Conservation (phyloP, 257 asterid species). For the Scutellaria baicalensis region DNA sequence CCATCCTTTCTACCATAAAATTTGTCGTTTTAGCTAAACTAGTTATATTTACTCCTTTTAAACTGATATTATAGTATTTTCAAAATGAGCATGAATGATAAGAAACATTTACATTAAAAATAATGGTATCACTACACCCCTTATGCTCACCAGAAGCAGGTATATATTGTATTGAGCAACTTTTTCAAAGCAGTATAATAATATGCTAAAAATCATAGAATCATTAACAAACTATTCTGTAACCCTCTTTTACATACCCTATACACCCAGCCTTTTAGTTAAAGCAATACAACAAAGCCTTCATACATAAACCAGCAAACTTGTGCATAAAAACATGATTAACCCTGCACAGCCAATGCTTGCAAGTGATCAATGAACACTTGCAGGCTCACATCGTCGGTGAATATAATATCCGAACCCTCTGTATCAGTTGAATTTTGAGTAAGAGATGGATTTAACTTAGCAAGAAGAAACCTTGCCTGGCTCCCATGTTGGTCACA, state of each 20-base stretch:
- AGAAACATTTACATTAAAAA: no score
- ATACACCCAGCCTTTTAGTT: not conserved
- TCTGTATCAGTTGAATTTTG: conserved; percentile 47
- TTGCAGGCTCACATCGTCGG: conserved; percentile 85
- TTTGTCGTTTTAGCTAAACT: no score
- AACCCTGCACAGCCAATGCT: conserved; percentile 87
- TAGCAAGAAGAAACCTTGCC: conserved; percentile 90
- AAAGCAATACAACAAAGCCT: conserved; percentile 14
- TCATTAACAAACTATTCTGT: not conserved
- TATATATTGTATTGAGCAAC: no score
- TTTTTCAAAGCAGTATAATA: no score
- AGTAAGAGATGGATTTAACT: conserved; percentile 84
- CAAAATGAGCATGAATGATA: no score
- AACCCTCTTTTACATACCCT: conserved; percentile 1
- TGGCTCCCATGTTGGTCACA: conserved; percentile 97
- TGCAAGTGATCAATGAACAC: conserved; percentile 80
- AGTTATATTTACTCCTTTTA: no score
- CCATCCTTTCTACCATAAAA: no score
- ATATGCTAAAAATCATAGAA: no score
- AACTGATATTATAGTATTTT: no score
- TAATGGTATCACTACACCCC: no score
- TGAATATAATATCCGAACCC: conserved; percentile 67
- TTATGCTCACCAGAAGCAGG: no score
- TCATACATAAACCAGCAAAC: conserved; percentile 2
- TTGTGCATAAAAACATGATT: not conserved